phyloP scores from a whole-genome alignment of 139 green algal species.

The Picochlorum costavermella region DNA sequence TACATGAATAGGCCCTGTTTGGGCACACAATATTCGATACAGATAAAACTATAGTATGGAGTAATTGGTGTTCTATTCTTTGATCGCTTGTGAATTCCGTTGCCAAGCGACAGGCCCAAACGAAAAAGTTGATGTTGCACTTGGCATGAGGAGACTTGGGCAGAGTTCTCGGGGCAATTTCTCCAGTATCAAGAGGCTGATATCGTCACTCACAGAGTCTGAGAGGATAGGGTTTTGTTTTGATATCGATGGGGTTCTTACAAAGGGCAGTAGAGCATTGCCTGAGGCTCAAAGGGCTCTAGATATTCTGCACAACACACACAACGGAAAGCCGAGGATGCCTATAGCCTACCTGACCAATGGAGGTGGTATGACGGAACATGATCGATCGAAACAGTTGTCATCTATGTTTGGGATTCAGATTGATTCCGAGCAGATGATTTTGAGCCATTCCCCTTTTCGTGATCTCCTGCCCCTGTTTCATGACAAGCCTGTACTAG shows the following conservation, averaged over 20 bases:
- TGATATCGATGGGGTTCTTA: constrained; percentile 77
- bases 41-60: too few species aligned
- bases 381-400: constrained; percentile 61
- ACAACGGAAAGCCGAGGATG: constrained; percentile 28
- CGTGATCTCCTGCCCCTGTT: constrained; percentile 33
- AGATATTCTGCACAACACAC: constrained; percentile 30
- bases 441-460: constrained; percentile 72
- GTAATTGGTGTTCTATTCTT: too few species aligned
- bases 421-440: constrained; percentile 50
- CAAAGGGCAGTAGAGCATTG: constrained; percentile 45
- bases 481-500: constrained; percentile 47
- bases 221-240: constrained; percentile 46
- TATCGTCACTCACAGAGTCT: background rate
- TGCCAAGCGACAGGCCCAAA: too few species aligned
- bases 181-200: too few species aligned
- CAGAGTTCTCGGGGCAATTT: too few species aligned
- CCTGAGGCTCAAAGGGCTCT: constrained; percentile 33
- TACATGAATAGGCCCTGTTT: too few species aligned
- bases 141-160: too few species aligned
- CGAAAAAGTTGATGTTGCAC: too few species aligned
- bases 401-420: constrained; percentile 50
- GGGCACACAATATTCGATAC: too few species aligned
- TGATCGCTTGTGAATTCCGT: too few species aligned
- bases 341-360: constrained; percentile 72
- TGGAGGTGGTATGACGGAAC: constrained; percentile 62